Conservation (phyloP, 148 eudicot genomes). For the Silene latifolia region DNA sequence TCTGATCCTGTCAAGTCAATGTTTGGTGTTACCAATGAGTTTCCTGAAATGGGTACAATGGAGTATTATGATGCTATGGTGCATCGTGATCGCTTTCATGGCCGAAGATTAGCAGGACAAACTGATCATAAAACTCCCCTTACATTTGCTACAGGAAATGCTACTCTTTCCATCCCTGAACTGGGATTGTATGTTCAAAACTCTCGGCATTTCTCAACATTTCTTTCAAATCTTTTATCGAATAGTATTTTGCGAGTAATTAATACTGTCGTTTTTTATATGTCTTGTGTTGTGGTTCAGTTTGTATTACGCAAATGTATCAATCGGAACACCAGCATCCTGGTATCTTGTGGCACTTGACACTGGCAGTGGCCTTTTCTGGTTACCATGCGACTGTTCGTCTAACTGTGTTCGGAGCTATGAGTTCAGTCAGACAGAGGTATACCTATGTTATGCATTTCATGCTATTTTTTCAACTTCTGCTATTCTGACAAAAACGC, state of each 20-base stretch:
- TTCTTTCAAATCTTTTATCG: no score
- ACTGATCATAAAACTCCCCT: conserved; percentile 23
- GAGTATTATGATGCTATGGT: conserved; percentile 64
- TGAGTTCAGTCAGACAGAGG: conserved; percentile 14
- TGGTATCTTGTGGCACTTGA: conserved; percentile 82
- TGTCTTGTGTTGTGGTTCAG: conserved; percentile 38
- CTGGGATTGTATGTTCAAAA: conserved; percentile 65
- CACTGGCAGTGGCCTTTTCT: conserved; percentile 84
- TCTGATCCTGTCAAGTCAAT: conserved; percentile 69
- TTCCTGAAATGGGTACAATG: conserved; percentile 62
- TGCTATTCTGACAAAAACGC: not conserved
- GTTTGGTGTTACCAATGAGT: conserved; percentile 30
- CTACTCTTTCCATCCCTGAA: conserved; percentile 35
- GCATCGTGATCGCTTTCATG: conserved; percentile 62
- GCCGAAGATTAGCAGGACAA: conserved; percentile 46
- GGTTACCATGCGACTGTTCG: conserved; percentile 88
- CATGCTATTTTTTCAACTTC: not conserved
- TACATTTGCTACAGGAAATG: conserved; percentile 54
- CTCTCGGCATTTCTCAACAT: no score
- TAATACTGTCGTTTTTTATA: no score
- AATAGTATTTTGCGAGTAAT: no score
- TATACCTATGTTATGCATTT: not conserved
- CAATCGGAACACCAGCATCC: conserved; percentile 68
- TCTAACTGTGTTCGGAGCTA: conserved; percentile 17
- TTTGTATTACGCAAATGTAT: conserved; percentile 77